Percentiles rank a stretch among this genome's conserved stretches.
Evolutionary conservation across 805 yeast genomes (phyloP).

Genomic region (Candida silvicultrix): DNA sequence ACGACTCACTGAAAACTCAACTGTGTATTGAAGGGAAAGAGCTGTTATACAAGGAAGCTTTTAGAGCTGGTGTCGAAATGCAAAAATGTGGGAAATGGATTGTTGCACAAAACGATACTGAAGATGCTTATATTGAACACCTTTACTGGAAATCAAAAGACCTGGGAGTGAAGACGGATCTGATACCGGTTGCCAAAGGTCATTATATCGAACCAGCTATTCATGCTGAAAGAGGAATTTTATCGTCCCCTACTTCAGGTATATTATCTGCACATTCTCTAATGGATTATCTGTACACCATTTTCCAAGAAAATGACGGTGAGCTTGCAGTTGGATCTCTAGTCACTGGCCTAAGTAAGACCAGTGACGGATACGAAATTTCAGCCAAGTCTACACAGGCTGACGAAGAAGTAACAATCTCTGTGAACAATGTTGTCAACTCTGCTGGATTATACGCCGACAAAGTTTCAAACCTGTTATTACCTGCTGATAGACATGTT

Average conservation of each 20-base stretch:
- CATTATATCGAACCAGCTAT: slow-evolving; percentile 58
- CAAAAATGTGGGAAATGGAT: slow-evolving; percentile 76
- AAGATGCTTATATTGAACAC: slow-evolving; percentile 50
- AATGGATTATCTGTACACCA: slow-evolving; percentile 50
- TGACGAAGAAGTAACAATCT: slow-evolving; percentile 33
- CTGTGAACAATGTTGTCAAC: slow-evolving; percentile 58
- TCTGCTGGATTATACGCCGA: slow-evolving; percentile 80
- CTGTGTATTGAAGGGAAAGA: slow-evolving; percentile 74
- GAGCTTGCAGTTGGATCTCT: slow-evolving; percentile 58
- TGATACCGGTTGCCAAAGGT: slow-evolving; percentile 42
- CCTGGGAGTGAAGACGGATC: slow-evolving; percentile 54
- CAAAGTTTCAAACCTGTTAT: slow-evolving; percentile 57
- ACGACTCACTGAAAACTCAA: slow-evolving; percentile 55
- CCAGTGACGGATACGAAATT: slow-evolving; percentile 23
- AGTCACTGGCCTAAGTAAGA: slow-evolving; percentile 35
- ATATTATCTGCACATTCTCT: slow-evolving; percentile 77
- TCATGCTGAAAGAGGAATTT: slow-evolving; percentile 50
- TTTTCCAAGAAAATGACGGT: slow-evolving; percentile 52
- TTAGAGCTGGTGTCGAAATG: slow-evolving; percentile 47
- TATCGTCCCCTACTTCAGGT: slow-evolving; percentile 79
- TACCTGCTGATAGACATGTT: slow-evolving; percentile 56
- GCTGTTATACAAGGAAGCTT: slow-evolving; percentile 46
- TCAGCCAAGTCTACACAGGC: slow-evolving; percentile 23
- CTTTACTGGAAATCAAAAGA: slow-evolving; percentile 43
- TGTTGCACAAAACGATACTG: slow-evolving; percentile 70